Evolutionary conservation across 371 early-diverging fungal species (phyloP).

Genomic region (Mortierella sp.): DNA sequence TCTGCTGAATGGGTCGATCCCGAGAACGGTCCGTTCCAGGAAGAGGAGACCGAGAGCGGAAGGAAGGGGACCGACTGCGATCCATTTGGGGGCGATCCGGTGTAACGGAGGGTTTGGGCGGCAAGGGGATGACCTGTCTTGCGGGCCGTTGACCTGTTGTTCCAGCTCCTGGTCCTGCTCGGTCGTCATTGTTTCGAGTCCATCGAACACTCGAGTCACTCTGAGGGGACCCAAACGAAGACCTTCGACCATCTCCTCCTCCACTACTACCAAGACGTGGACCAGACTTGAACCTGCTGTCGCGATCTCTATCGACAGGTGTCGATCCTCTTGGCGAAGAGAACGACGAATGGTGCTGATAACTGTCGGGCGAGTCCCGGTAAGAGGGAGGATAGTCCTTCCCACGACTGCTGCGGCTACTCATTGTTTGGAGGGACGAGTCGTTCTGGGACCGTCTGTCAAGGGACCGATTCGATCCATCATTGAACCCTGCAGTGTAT

Average conservation of each 20-base stretch:
- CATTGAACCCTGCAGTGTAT: conserved; percentile 35
- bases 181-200: conserved; percentile 14
- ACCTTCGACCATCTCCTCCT: neutral
- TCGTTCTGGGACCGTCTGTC: conserved; percentile 35
- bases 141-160: conserved; percentile 15
- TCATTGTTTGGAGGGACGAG: conserved; percentile 27
- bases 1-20: conserved; percentile 17
- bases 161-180: neutral
- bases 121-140: conserved; percentile 43
- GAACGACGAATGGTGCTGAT: conserved; percentile 9
- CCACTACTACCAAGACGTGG: neutral
- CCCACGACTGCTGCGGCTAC: conserved; percentile 25
- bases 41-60: conserved; percentile 45
- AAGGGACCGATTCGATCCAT: conserved; percentile 31
- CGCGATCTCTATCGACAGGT: conserved; percentile 18
- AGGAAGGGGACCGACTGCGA: conserved; percentile 53
- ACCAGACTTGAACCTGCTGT: conserved; percentile 10
- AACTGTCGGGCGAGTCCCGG: conserved; percentile 25
- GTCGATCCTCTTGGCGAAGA: conserved; percentile 1
- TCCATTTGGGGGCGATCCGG: conserved; percentile 27
- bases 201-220: conserved; percentile 15
- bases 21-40: conserved; percentile 26
- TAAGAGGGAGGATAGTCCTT: conserved; percentile 16
- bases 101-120: conserved; percentile 42
- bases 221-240: conserved; percentile 20